Percentiles rank a stretch among this genome's conserved stretches.
Conservation (phyloP, 148 eudicot genomes). For the Rhododendron mucronatum region DNA sequence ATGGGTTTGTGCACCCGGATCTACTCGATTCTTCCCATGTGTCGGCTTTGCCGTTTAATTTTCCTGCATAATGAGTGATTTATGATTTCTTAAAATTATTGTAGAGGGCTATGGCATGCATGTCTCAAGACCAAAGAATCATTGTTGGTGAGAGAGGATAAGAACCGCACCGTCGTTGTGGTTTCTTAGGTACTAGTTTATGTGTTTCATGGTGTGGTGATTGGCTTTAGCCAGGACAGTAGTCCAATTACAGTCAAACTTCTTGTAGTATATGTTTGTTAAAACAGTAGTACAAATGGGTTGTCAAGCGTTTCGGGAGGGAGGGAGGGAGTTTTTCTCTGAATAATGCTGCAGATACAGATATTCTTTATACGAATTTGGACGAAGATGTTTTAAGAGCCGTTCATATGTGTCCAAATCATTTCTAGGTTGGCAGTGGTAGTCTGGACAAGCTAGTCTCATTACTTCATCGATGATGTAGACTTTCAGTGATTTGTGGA, state of each 20-base stretch:
- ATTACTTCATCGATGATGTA: background rate
- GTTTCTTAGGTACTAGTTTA: background rate
- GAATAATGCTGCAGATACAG: background rate
- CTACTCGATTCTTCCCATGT: constrained; percentile 16
- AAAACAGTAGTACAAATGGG: background rate
- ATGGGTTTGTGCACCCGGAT: constrained; percentile 14
- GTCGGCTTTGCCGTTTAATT: constrained; percentile 2
- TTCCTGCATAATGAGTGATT: background rate
- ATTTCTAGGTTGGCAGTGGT: background rate
- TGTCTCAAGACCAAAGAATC: too few species aligned
- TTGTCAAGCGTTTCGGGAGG: background rate
- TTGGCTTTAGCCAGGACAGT: too few species aligned
- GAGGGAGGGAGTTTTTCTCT: too few species aligned
- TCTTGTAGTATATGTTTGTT: too few species aligned
- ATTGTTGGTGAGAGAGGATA: too few species aligned
- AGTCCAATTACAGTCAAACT: too few species aligned
- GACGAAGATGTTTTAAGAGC: background rate
- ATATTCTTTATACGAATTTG: background rate
- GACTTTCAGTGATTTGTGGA: background rate
- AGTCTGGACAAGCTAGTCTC: background rate
- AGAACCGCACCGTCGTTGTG: background rate
- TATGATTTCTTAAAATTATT: background rate
- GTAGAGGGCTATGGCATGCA: background rate
- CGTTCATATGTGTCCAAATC: background rate
- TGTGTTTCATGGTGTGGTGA: background rate